A percentile compares a stretch with the other conserved stretches of the same genome.
Evolutionary conservation across 371 early-diverging fungal genomes (phyloP).

Genomic region (Mucor plumbeus): DNA sequence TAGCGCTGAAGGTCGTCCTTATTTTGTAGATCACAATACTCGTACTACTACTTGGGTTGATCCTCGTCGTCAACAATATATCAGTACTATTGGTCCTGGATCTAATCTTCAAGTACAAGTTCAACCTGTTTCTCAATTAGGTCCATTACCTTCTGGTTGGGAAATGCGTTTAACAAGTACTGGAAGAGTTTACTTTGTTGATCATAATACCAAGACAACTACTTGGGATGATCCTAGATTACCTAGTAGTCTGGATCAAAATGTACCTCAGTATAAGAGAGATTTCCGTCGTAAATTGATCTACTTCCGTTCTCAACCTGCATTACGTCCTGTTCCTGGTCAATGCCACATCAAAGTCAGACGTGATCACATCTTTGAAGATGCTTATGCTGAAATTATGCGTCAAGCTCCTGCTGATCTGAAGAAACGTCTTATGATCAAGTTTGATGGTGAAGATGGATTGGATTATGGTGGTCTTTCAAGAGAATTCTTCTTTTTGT

Average conservation of each 20-base stretch:
- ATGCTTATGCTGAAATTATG: conserved; percentile 94
- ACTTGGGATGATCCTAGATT: conserved; percentile 97
- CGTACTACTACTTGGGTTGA: conserved; percentile 97
- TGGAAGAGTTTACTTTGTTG: conserved; percentile 92
- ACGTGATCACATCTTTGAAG: conserved; percentile 90
- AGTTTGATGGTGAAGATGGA: conserved; percentile 98
- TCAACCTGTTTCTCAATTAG: conserved; percentile 79
- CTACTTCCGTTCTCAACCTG: conserved; percentile 93
- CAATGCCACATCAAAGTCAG: conserved; percentile 91
- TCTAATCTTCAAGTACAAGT: conserved; percentile 66
- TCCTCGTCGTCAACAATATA: conserved; percentile 79
- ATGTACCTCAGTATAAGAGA: conserved; percentile 98
- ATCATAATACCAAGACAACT: conserved; percentile 91
- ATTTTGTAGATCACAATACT: conserved; percentile 98
- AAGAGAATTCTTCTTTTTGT: conserved; percentile 95
- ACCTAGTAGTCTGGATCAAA: conserved; percentile 92
- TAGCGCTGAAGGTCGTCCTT: conserved; percentile 91
- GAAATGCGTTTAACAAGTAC: conserved; percentile 95
- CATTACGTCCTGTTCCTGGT: conserved; percentile 86
- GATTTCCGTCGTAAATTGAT: conserved; percentile 96
- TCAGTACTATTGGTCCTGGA: conserved; percentile 60
- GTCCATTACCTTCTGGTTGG: conserved; percentile 96
- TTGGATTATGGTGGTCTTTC: conserved; percentile 98
- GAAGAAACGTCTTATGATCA: conserved; percentile 95
- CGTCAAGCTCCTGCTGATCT: conserved; percentile 84